Evolutionary conservation across 805 yeast species (phyloP).

Genomic region (Kluyveromyces aestuarii): DNA sequence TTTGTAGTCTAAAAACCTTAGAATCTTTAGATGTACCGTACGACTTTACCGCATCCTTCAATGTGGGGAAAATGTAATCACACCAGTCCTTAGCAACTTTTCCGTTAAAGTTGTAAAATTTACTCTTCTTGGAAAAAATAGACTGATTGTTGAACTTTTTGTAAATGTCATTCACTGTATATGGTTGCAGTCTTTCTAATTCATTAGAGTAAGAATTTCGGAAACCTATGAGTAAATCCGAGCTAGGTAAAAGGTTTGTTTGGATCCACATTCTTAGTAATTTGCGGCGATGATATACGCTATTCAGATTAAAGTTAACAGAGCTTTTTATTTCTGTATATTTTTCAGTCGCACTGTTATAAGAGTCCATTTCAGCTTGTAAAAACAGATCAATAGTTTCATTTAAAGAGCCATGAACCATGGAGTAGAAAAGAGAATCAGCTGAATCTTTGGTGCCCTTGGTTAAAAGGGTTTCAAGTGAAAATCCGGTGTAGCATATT

Average conservation of each 20-base stretch:
- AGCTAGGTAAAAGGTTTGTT: constrained; percentile 18
- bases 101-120: constrained; percentile 17
- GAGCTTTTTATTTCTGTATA: constrained; percentile 27
- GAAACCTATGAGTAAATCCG: constrained; percentile 24
- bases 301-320: constrained; percentile 13
- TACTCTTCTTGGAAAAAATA: constrained; percentile 8
- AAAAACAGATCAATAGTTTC: constrained; percentile 15
- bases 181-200: constrained; percentile 16
- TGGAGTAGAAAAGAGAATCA: constrained; percentile 12
- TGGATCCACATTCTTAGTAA: constrained; percentile 28
- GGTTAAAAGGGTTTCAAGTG: constrained; percentile 21
- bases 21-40: not conserved
- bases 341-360: constrained; percentile 10
- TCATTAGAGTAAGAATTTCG: constrained; percentile 19
- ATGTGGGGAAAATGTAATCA: constrained; percentile 7
- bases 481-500: constrained; percentile 24
- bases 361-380: constrained; percentile 28
- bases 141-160: constrained; percentile 12
- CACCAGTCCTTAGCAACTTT: constrained; percentile 23
- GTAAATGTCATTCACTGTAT: constrained; percentile 14
- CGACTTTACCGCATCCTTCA: not conserved
- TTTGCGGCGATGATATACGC: constrained; percentile 20
- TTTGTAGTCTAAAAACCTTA: not conserved
- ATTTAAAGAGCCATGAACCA: constrained; percentile 17
- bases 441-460: not conserved